Evolutionary conservation across 768 basidiomycete species (phyloP), one percentile per base, ranked within the genome.

Genomic region (Tubosaeta sp.): DNA sequence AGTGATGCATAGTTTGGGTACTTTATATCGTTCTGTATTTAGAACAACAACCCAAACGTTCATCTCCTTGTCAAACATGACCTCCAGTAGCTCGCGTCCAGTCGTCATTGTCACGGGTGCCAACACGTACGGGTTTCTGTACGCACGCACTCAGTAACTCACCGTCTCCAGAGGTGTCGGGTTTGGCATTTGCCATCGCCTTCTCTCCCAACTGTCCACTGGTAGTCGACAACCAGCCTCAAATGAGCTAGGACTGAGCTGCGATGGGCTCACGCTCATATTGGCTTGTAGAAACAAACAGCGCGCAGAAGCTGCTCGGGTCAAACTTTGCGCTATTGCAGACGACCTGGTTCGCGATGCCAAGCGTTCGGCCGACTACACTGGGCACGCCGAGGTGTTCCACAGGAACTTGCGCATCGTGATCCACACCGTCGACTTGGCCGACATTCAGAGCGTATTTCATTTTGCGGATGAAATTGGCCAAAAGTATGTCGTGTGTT

Each of bases 101-200:
- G 72, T 86, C 43, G 64, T 86, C 43, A 66, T 87, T 39, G 83
- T 87, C 9, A 88, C 86, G 18, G 86, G 86, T 34, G 86, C 85
- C 10, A 88, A 87, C 59, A 73, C 76, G 86, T 85, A 63, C 44
- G 76, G 57, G 18, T 36, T 39, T 25, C 29, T 41, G 13, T 49
- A 19, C 19, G 32, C 27, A 30, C 5, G 9, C 47, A 35, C 27
- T 50, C 51, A 42, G 14, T 14, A 39, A 21, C 56, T 55, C 54
- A 24, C 60, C 86, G 82, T 44, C 51, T 50, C 3, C 63, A 93
- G 90, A 34, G 91, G 91, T 49, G 76, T 94, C 16, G 91, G 91
- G 14, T 87, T 86, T 64, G 89, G 87, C 12, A 85, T 88, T 39
- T 91, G 89, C 70, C 81, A 85, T 54, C 84, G 91, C 42, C 76